Conservation (phyloP, 495 filamentous ascomycete genomes). For the Rhypophila decipiens region DNA sequence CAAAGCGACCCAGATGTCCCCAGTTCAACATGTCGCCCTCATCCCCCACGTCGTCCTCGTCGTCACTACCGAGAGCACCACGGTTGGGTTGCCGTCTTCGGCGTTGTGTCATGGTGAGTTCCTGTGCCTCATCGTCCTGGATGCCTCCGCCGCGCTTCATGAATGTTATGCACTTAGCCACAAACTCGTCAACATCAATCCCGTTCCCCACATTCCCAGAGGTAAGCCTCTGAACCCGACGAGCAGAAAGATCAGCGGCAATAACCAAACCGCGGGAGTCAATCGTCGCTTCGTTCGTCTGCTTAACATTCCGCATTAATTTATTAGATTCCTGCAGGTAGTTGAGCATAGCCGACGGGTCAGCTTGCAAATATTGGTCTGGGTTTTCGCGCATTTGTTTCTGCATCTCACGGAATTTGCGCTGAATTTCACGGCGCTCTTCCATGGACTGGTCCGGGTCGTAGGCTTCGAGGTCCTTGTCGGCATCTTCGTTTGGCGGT, state of each 20-base stretch:
- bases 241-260: conserved; percentile 68
- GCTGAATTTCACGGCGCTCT: conserved; percentile 66
- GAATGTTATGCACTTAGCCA: conserved; percentile 81
- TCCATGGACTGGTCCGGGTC: conserved; percentile 83
- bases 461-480: conserved; percentile 48
- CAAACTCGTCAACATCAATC: conserved; percentile 88
- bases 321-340: conserved; percentile 60
- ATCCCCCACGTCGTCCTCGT: conserved; percentile 49
- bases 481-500: conserved; percentile 2
- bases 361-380: conserved; percentile 56
- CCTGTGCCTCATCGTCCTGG: conserved; percentile 31
- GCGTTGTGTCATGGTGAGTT: conserved; percentile 42
- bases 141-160: conserved; percentile 61
- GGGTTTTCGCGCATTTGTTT: conserved; percentile 64
- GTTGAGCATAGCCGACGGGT: conserved; percentile 48
- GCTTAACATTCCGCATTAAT: conserved; percentile 65
- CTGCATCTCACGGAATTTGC: conserved; percentile 59
- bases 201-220: conserved; percentile 63
- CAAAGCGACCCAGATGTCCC: conserved; percentile 72
- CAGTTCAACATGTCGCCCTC: conserved; percentile 80
- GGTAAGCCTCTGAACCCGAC: conserved; percentile 63
- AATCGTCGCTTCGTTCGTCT: conserved; percentile 87
- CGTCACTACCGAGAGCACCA: conserved; percentile 19
- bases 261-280: conserved; percentile 79
- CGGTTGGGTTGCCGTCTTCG: conserved; percentile 28